Base-by-base conservation (phyloP, 768 basidiomycete species). In the Amanita subjunquillea region DNA sequence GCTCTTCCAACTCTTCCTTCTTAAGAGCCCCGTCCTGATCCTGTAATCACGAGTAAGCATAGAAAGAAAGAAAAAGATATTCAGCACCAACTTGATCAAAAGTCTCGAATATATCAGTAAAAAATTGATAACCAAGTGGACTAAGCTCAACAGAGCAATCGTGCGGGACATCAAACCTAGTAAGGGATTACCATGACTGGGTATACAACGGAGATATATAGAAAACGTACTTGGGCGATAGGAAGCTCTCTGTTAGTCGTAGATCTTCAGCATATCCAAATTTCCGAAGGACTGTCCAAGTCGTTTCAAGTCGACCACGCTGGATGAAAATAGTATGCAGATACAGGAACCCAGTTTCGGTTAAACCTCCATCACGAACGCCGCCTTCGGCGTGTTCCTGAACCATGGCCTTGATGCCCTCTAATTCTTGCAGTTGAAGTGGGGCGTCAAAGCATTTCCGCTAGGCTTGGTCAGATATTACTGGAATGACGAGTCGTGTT, bases 271-370 rank as follows among this genome's bases (percentile, higher is more conserved):
- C 95, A 62, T 99, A 99, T 3, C 95, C 95, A 65, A 96, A 97
- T 63, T 83, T 91, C 56, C 94, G 75, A 58, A 99, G 75, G 5
- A 95, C 92, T 6, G 91, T 94, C 95, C 95, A 99, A 1, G 95
- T 98, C 25, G 95, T 98, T 67, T 99, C 95, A 56, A 95, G 75
- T 45, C 95, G 79, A 20, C 95, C 95, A 39, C 86, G 83, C 68
- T 95, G 95, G 51, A 99, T 96, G 69, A 99, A 99, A 58, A 83
- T 89, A 3, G 95, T 97, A 65, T 97, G 92, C 10, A 99, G 81
- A 63, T 89, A 94, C 37, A 97, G 67, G 70, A 97, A 97, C 0
- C 95, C 95, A 5, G 82, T 79, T 69, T 96, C 91, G 3, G 94
- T 97, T 55, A 99, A 73, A 15, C 91, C 93, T 54, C 75, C 80